phyloP scores from a whole-genome alignment of 164 flowering plant species.

The Cinnamomum micranthum region DNA sequence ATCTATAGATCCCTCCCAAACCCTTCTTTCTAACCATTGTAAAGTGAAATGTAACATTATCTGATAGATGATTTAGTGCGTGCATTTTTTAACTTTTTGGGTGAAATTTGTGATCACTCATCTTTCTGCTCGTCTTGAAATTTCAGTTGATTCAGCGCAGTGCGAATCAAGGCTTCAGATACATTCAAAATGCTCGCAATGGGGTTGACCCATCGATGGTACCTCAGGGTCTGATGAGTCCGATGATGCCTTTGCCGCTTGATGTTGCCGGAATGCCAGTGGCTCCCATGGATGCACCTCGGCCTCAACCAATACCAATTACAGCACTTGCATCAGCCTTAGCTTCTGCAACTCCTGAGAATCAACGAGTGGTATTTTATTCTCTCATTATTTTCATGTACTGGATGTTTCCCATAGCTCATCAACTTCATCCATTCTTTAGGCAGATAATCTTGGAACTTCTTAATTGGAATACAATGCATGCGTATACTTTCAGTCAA shows the following conservation, averaged over 20 bases:
- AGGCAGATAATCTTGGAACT: too few species aligned
- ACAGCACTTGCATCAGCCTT: conserved; percentile 58
- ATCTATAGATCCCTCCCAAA: too few species aligned
- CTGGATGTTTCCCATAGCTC: too few species aligned
- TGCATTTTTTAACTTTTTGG: not conserved
- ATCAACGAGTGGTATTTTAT: conserved; percentile 46
- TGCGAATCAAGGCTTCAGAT: conserved; percentile 50
- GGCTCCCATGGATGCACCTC: conserved; percentile 32
- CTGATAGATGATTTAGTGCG: not conserved
- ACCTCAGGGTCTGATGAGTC: conserved; percentile 52
- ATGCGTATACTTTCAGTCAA: not conserved
- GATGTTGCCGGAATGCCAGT: conserved; percentile 43
- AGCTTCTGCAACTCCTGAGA: conserved; percentile 60
- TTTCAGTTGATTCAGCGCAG: conserved; percentile 39
- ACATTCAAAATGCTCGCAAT: conserved; percentile 45
- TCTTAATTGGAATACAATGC: not conserved
- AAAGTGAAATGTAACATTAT: too few species aligned
- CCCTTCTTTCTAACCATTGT: too few species aligned
- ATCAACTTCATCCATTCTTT: too few species aligned
- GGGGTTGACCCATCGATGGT: conserved; percentile 43
- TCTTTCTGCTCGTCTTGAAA: not conserved
- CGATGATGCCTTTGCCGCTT: conserved; percentile 43
- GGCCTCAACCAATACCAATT: conserved; percentile 39
- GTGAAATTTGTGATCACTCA: not conserved
- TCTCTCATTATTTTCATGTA: not conserved